A percentile compares a stretch with the other conserved stretches of the same genome.
Evolutionary conservation across 306 rosid species (phyloP).

Genomic region (Quercus suber): DNA sequence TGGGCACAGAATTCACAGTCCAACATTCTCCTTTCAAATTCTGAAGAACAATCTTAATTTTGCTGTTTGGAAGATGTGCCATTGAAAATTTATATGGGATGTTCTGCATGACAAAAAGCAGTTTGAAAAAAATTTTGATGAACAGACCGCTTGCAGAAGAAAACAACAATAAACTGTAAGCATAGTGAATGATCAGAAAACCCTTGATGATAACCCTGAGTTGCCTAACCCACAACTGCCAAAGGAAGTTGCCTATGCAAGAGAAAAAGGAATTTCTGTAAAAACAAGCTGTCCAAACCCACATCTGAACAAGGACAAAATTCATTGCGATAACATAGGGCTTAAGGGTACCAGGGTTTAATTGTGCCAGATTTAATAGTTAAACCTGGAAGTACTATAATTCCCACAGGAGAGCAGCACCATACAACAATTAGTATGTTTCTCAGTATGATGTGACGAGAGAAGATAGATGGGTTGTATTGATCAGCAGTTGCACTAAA

Average conservation of each 20-base stretch:
- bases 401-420: neutral
- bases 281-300: neutral
- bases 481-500: neutral
- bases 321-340: neutral
- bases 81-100: slow-evolving; percentile 80
- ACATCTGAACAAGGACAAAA: neutral
- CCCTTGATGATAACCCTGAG: neutral
- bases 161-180: neutral
- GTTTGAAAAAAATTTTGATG: slow-evolving; percentile 11
- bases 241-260: neutral
- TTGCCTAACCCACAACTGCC: neutral
- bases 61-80: slow-evolving; percentile 88
- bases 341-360: neutral
- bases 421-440: neutral
- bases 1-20: slow-evolving; percentile 91
- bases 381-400: neutral
- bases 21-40: slow-evolving; percentile 83
- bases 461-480: neutral
- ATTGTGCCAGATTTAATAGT: neutral
- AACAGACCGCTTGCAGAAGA: neutral
- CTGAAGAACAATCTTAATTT: slow-evolving; percentile 74
- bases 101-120: slow-evolving; percentile 54
- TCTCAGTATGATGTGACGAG: neutral
- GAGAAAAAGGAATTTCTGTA: neutral
- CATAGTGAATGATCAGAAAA: neutral